Evolutionary conservation across 306 rosid genomes (phyloP), one percentile per base, ranked within the genome.

Genomic region (Prunus fruticosa): DNA sequence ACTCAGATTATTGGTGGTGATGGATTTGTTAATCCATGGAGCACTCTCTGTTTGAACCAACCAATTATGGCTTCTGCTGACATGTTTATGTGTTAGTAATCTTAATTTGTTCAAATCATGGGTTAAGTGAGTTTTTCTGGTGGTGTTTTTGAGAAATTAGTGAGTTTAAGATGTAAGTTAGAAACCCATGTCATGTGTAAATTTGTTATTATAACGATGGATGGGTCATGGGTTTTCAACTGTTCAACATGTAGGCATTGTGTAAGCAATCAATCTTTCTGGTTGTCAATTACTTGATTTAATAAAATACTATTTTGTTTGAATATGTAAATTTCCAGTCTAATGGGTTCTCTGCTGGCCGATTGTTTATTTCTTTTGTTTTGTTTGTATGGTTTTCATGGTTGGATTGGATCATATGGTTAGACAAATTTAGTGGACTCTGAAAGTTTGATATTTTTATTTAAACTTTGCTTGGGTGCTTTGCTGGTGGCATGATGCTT

Each of bases 21-120:
- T 57, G 85, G 81, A 34, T 69, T 76, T 54, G 65, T 56, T 25
- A 74, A 78, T 54, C 67, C 82, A 38, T 82, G 85, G 85, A 52
- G 72, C 27, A 5, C 25, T 15, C 45, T 68, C 14, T 58, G 56
- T 62, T 61, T 78, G 10, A 82, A 82, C 57, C 82, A 82, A 71
- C 82, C 82, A 78, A 79, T 78, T 53, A 80, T 74, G 75, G 83
- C 79, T 14, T 71, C 83, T 30, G 46, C 73, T 52, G 85, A 82
- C 61, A 38, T 82, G 76, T 76, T 82, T 5, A 78, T 82, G 82
- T 61, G 79, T 47, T 82, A 56, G 7, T 38, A 79, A 74, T 61
- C 60, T 61, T n/a, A 61, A 30, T 61, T 6, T 47, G 47, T 30
- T 18, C 27, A 27, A 38, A 74, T 27, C 34, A 60, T 5, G 53